phyloP scores from a whole-genome alignment of 202 grass and related monocot species.

The Setaria viridis region DNA sequence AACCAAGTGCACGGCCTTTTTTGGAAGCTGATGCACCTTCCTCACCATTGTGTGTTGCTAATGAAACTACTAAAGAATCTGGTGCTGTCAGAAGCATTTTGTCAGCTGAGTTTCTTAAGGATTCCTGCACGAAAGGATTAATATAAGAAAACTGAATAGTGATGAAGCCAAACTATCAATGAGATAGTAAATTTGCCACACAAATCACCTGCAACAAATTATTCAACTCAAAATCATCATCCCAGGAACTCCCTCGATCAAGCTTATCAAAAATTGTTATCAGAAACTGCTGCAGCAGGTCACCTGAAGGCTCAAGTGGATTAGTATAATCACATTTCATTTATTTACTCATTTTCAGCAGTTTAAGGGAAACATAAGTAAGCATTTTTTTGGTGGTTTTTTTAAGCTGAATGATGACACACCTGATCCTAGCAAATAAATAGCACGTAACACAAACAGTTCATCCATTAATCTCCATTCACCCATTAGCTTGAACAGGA shows the following conservation, averaged over 20 bases:
- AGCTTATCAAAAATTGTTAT: constrained; percentile 86
- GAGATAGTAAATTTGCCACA: constrained; percentile 32
- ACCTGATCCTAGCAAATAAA: constrained; percentile 98
- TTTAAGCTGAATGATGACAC: constrained; percentile 16
- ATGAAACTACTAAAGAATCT: constrained; percentile 81
- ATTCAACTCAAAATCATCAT: constrained; percentile 98
- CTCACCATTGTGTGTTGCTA: constrained; percentile 58
- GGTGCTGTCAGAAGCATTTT: constrained; percentile 77
- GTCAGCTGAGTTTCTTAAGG: constrained; percentile 92
- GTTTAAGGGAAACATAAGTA: background rate
- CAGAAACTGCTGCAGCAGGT: constrained; percentile 95
- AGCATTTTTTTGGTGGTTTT: background rate
- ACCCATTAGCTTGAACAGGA: constrained; percentile 79
- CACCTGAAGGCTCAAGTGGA: constrained; percentile 65
- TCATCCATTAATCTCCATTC: constrained; percentile 97
- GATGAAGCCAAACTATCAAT: constrained; percentile 31
- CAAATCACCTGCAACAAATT: constrained; percentile 82
- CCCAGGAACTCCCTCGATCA: constrained; percentile 86
- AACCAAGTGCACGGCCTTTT: constrained; percentile 64
- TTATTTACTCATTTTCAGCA: constrained; percentile 17
- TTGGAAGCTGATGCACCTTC: constrained; percentile 57
- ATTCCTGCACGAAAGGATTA: constrained; percentile 68
- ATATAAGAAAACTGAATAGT: constrained; percentile 37
- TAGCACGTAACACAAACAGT: constrained; percentile 79
- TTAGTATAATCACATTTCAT: constrained; percentile 35